phyloP scores from a whole-genome alignment of 2,329 filamentous ascomycete genomes.

The Fusarium chuoi region DNA sequence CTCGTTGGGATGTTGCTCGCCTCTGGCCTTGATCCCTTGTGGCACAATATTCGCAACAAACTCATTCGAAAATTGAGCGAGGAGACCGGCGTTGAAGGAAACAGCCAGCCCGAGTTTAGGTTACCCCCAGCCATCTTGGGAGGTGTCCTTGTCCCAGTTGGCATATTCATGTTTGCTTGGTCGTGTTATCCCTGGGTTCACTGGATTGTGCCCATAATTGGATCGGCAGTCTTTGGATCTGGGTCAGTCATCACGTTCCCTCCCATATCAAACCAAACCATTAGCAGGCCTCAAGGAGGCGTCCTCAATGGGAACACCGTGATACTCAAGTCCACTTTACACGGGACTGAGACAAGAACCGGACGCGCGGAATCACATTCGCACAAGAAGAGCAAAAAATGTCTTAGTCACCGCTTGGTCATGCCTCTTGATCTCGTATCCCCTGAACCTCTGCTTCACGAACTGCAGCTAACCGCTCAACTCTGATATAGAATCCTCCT shows the following conservation, averaged over 20 bases:
- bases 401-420: slow-evolving; percentile 49
- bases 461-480: slow-evolving; percentile 43
- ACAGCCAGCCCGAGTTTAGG: slow-evolving; percentile 86
- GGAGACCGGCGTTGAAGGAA: slow-evolving; percentile 62
- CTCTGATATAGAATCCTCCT: slow-evolving; percentile 71
- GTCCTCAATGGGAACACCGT: neutral
- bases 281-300: slow-evolving; percentile 13
- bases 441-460: slow-evolving; percentile 18
- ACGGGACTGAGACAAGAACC: slow-evolving; percentile 27
- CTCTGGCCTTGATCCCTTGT: slow-evolving; percentile 72
- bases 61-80: slow-evolving; percentile 65
- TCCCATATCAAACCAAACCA: slow-evolving; percentile 5
- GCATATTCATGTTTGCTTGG: slow-evolving; percentile 91
- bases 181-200: slow-evolving; percentile 79
- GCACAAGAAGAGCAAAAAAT: neutral
- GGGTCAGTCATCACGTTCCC: slow-evolving; percentile 67
- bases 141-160: slow-evolving; percentile 80
- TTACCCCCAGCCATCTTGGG: slow-evolving; percentile 80
- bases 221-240: slow-evolving; percentile 74
- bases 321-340: neutral
- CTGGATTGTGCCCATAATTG: slow-evolving; percentile 81
- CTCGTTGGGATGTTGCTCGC: slow-evolving; percentile 74
- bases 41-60: slow-evolving; percentile 67
- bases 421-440: slow-evolving; percentile 42
- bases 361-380: slow-evolving; percentile 15